Base-by-base conservation (phyloP, 495 filamentous ascomycete genomes). In the Aspergillus nanangensis region DNA sequence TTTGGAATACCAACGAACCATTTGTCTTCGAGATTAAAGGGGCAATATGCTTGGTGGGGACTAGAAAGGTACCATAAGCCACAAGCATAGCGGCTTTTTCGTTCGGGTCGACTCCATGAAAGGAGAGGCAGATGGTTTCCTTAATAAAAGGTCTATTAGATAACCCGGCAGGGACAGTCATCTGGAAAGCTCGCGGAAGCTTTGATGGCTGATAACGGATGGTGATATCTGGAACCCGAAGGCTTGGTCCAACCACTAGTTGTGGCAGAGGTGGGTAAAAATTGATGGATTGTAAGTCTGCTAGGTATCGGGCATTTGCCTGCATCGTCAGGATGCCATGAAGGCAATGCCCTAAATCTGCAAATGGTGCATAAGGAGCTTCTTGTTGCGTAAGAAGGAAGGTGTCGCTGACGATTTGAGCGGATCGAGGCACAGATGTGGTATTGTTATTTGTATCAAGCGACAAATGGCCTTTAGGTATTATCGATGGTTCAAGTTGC, bases 401-500 rank as follows among this genome's bases (percentile, higher is more conserved):
- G 1, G 50, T 50, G 21, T 46, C 53, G 38, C 61, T 64, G 23
- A 70, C 45, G 11, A 49, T 33, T 48, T 72, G 63, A n/a, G 58
- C 58, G 8, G 48, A 50, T 15, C 48, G 48, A 47, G 55, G 43
- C 44, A 37, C 31, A 5, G 48, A 38, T 3, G 24, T 37, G 9
- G 23, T 43, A 13, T 51, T 42, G 8, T 37, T 42, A 32, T 24
- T 41, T 33, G 48, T 10, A 31, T 31, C 35, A 15, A 51, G 50
- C 1, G 41, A 21, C 18, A 38, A 19, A 29, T 44, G 48, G 17
- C 17, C 25, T 21, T 48, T 53, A 25, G 50, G 13, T 17, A 53
- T 5, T 15, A 50, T 44, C 24, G 51, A 22, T 34, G 62, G 38
- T 39, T 55, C 58, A 69, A 83, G 54, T 62, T 85, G 80, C 25